Evolutionary conservation across 1,139 yeast genomes (phyloP), one percentile per base, ranked within the genome.

Genomic region (Yamadazyma buinensis): DNA sequence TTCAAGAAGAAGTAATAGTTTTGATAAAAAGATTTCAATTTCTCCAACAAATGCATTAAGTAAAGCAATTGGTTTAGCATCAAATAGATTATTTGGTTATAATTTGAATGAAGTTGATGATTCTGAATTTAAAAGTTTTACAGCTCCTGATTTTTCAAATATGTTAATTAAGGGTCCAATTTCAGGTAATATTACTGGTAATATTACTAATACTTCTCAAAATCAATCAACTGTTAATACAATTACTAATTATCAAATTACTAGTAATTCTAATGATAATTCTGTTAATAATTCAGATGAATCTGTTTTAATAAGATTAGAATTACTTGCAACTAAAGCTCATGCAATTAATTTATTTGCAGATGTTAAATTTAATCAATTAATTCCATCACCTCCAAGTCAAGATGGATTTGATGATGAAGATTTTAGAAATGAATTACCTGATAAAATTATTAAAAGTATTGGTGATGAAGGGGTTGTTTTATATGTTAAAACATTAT

Each of bases 31-130:
- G 0, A 75, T 82, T 22, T 76, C 86, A 0, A 79, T 88, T 15
- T 82, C 94, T 12, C 96, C 97, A 5, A 79, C 95, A 0, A 85
- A 80, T 55, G 96, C 97, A 1, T 71, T 92, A 36, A 80, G 92
- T 10, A 83, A 84, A 47, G 97, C 97, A 0, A 67, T 92, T 36
- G 88, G 85, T 5, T 72, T 87, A 55, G 96, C 97, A 0, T 83
- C 95, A 0, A 84, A 90, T 36, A 75, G 96, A 43, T 63, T 92
- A 22, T 88, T 90, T 62, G 96, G 97, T 12, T 23, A 40, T 19
- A 39, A 36, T 17, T 12, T 29, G 28, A 36, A 36, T 23, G 41
- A 31, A 20, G 28, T 30, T 13, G 33, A 30, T 9, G 31, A 40
- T 33, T 14, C 34, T 3, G 25, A 30, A n/a, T 14, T 21, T 14